Percentiles rank a stretch among this genome's conserved stretches.
These are phyloP conservation scores for Phanerodontia chrysosporium DNA, from an alignment of 768 basidiomycete genomes.

Conservation along the genomic window DNA sequence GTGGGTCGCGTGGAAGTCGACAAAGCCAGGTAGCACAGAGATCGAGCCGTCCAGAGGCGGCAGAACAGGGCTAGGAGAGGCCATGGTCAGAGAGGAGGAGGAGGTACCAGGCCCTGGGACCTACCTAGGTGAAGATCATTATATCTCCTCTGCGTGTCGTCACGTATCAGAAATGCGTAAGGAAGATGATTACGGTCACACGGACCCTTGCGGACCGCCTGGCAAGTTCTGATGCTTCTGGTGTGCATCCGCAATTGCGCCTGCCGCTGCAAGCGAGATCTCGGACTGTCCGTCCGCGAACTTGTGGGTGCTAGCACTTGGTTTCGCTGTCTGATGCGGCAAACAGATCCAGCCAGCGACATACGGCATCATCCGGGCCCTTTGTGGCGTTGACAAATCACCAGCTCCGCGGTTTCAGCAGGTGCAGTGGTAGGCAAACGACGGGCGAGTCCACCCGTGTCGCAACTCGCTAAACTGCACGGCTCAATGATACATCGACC, in stretches of 20 bases:
- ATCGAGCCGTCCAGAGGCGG: conserved; percentile 9
- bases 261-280: not conserved
- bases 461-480: not conserved
- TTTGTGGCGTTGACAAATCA: not conserved
- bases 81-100: not conserved
- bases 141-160: not conserved
- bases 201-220: not conserved
- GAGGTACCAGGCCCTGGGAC: not conserved
- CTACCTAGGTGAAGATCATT: not conserved
- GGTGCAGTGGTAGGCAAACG: not conserved
- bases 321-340: not conserved
- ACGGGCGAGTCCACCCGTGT: not conserved
- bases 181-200: not conserved
- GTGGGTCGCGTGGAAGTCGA: conserved; percentile 8
- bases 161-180: not conserved
- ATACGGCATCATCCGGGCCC: not conserved
- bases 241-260: not conserved
- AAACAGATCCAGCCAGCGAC: not conserved
- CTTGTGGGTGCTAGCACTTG: not conserved
- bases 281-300: not conserved
- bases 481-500: not conserved
- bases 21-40: conserved; percentile 2
- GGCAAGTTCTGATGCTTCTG: not conserved
- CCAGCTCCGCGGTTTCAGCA: not conserved
- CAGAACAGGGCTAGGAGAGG: not conserved